Conservation (phyloP, 768 basidiomycete species). For the Hypsizygus marmoreus region DNA sequence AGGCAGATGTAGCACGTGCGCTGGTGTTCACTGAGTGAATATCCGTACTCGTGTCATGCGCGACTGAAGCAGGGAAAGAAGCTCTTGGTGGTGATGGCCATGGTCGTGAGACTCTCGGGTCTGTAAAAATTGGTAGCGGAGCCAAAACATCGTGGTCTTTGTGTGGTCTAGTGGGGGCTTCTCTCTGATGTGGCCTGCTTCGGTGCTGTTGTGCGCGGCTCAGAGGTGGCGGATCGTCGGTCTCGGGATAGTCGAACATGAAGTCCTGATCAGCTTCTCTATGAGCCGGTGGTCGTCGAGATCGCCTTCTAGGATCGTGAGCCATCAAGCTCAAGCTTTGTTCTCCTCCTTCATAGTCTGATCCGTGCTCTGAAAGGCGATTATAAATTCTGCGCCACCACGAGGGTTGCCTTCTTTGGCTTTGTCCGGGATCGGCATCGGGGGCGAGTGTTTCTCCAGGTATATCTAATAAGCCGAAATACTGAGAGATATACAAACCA, state of each 20-base stretch:
- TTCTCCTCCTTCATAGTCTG: conserved; percentile 27
- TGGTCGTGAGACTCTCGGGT: conserved; percentile 11
- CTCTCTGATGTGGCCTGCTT: conserved; percentile 11
- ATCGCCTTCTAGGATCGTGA: conserved; percentile 11
- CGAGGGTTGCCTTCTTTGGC: conserved; percentile 37
- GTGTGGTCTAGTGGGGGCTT: neutral
- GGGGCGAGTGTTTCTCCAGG: neutral
- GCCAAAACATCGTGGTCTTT: conserved; percentile 13
- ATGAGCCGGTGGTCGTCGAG: conserved; percentile 4
- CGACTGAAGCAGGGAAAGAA: neutral
- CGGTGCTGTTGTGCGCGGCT: conserved; percentile 23
- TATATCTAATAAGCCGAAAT: conserved; percentile 4
- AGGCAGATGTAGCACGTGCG: no score
- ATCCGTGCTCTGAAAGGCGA: conserved; percentile 47
- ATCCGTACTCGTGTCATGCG: neutral
- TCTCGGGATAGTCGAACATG: conserved; percentile 25
- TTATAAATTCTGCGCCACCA: conserved; percentile 63
- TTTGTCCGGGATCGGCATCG: conserved; percentile 16
- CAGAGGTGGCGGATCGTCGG: conserved; percentile 43
- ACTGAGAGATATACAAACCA: neutral
- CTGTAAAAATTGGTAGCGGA: conserved; percentile 18
- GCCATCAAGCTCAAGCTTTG: conserved; percentile 11
- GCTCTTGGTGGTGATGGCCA: neutral
- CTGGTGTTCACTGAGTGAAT: neutral
- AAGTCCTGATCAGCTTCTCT: conserved; percentile 13